phyloP scores from a whole-genome alignment of 2,329 filamentous ascomycete genomes.

The Penicillium sp. region DNA sequence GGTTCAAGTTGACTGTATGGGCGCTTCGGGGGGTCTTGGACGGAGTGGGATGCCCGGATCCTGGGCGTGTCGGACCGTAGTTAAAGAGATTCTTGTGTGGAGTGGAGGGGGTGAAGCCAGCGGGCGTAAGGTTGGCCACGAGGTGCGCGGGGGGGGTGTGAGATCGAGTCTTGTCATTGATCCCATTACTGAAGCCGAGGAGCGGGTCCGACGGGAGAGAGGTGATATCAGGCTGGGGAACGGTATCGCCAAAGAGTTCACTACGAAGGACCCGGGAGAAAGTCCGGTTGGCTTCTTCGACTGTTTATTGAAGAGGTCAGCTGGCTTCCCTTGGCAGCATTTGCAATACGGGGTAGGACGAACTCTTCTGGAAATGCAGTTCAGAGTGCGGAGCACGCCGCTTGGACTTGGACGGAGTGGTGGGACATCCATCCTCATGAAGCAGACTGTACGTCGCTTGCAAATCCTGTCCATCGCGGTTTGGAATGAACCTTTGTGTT shows the following conservation, averaged over 20 bases:
- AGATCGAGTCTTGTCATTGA: constrained; percentile 69
- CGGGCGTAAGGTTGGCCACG: constrained; percentile 66
- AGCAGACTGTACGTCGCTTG: constrained; percentile 90
- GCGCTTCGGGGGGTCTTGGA: constrained; percentile 86
- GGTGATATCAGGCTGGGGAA: constrained; percentile 75
- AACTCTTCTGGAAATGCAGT: constrained; percentile 91
- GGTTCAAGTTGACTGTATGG: constrained; percentile 85
- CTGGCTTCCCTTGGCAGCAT: neutral
- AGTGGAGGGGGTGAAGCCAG: constrained; percentile 81
- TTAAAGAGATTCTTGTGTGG: constrained; percentile 97
- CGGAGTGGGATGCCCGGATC: constrained; percentile 81
- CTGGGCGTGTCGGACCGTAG: constrained; percentile 75
- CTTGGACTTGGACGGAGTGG: constrained; percentile 82
- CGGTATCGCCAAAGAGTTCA: constrained; percentile 87
- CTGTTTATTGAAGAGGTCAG: constrained; percentile 44
- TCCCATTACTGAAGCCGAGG: constrained; percentile 47
- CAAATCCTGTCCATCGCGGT: constrained; percentile 87
- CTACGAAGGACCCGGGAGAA: constrained; percentile 85
- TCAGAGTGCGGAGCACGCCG: constrained; percentile 86
- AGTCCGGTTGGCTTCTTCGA: constrained; percentile 91
- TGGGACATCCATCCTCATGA: constrained; percentile 89
- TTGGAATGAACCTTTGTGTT: constrained; percentile 76
- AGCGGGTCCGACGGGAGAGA: constrained; percentile 61
- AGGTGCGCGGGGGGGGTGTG: constrained; percentile 77
- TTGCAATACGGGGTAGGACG: constrained; percentile 34